Evolutionary conservation across 2,329 filamentous ascomycete genomes (phyloP), one percentile per base, ranked within the genome.

Genomic region (Acrocalymma vagum): DNA sequence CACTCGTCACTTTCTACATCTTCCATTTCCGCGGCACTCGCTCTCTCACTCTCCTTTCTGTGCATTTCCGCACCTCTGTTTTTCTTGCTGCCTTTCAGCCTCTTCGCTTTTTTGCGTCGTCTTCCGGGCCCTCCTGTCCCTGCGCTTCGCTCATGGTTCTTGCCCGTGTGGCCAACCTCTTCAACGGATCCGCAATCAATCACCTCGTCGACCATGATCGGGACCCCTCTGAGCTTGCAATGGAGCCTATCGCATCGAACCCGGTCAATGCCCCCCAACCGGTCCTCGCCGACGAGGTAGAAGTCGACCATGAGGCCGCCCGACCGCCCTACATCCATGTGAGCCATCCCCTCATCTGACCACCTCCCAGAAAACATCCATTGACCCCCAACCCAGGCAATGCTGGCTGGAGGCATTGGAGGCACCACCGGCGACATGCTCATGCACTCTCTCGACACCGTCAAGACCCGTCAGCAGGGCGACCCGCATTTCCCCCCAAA

Each of bases 361-460:
- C 9, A 23, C 16, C 16, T 8, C 26, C 6, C 11, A 13, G 21
- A 13, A 38, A 47, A 42, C 39, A 24, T 32, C 41, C 42, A 48
- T 62, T 65, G 61, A 65, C 54, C 24, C 42, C 14, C 14, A 39
- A 35, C 45, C 46, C 53, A 96, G 90, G 86, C 88, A 68, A 99
- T 97, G 92, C 79, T 99, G 63, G 94, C 94, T 22, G 94, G 94
- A 63, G 94, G 93, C 45, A 78, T 95, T 37, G 94, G 95, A 63
- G 94, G 94, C 37, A 92, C 89, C 11, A 95, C 88, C 40, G 94
- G 95, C 44, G 94, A 99, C 71, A 88, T 99, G 81, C 78, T 99
- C 55, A 99, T 99, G 94, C 94, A 99, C 75, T 97, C 93, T 29
- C 82, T 99, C 63, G 94, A 99, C 71, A 99, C 94, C 1, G 94